phyloP scores from a whole-genome alignment of 2,329 filamentous ascomycete genomes.

The Drechslera avenae region DNA sequence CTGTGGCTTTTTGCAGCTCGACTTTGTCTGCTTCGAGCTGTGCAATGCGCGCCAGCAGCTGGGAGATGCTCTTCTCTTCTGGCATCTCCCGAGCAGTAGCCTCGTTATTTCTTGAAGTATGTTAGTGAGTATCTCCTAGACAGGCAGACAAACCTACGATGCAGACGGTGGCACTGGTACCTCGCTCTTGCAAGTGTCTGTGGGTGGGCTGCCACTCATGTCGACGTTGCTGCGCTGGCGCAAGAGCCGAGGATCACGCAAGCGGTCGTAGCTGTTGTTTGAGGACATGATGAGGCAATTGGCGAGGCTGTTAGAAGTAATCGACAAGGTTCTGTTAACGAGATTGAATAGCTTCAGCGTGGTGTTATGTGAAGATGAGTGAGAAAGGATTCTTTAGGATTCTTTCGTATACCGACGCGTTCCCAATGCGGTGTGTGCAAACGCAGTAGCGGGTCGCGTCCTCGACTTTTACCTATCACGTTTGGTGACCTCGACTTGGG shows the following conservation, averaged over 20 bases:
- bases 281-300: neutral
- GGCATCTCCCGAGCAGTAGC: no score
- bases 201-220: neutral
- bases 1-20: neutral
- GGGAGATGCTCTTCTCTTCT: neutral
- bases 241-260: neutral
- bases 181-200: neutral
- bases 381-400: no score
- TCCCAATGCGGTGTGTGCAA: neutral
- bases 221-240: neutral
- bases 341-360: no score
- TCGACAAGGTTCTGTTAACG: no score
- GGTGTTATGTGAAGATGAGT: no score
- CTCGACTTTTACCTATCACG: no score
- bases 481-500: neutral
- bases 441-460: neutral
- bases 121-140: neutral
- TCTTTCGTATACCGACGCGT: no score
- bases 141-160: neutral
- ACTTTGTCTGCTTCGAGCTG: neutral
- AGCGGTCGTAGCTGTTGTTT: neutral
- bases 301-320: no score
- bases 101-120: neutral
- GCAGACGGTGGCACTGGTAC: no score
- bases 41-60: neutral